phyloP scores from a whole-genome alignment of 495 filamentous ascomycete species.

The Baudoinia panamericana region DNA sequence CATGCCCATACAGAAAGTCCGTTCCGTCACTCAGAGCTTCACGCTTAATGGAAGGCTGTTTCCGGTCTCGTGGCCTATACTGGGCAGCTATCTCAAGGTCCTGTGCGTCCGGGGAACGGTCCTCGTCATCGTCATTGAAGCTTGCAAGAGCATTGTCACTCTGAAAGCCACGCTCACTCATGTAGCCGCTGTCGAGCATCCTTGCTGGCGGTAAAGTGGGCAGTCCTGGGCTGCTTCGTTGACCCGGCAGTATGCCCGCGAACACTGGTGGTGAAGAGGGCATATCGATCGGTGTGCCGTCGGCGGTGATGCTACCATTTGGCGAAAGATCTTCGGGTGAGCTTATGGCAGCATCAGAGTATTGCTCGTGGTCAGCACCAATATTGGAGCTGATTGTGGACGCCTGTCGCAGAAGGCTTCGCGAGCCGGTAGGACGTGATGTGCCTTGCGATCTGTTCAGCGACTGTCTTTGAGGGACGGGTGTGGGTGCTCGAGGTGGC shows the following conservation, averaged over 20 bases:
- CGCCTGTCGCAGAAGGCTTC: slow-evolving; percentile 18
- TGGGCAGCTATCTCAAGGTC: slow-evolving; percentile 20
- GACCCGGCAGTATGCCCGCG: slow-evolving; percentile 35
- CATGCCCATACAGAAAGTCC: slow-evolving; percentile 15
- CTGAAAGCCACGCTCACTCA: slow-evolving; percentile 49
- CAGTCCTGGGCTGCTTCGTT: slow-evolving; percentile 60
- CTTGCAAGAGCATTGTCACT: slow-evolving; percentile 36
- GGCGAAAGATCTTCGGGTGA: slow-evolving; percentile 39
- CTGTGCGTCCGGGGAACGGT: slow-evolving; percentile 27
- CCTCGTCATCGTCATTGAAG: slow-evolving; percentile 40
- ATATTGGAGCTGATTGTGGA: slow-evolving; percentile 17
- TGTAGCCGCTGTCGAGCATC: slow-evolving; percentile 56
- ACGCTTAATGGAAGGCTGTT: slow-evolving; percentile 5
- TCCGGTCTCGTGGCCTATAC: slow-evolving; percentile 16
- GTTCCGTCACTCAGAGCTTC: slow-evolving; percentile 14
- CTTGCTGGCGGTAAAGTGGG: slow-evolving; percentile 42
- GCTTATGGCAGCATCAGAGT: slow-evolving; percentile 38
- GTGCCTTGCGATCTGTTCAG: slow-evolving; percentile 3
- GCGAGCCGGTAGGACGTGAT: slow-evolving; percentile 2
- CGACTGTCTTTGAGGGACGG: slow-evolving; percentile 29
- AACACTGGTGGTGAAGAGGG: slow-evolving; percentile 70
- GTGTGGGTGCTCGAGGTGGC: slow-evolving; percentile 68
- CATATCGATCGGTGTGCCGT: slow-evolving; percentile 48
- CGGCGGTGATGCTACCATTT: slow-evolving; percentile 36
- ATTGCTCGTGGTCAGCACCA: slow-evolving; percentile 23